Evolutionary conservation across 164 flowering plant species (phyloP).

Genomic region (Tetrastigma voinierianum): DNA sequence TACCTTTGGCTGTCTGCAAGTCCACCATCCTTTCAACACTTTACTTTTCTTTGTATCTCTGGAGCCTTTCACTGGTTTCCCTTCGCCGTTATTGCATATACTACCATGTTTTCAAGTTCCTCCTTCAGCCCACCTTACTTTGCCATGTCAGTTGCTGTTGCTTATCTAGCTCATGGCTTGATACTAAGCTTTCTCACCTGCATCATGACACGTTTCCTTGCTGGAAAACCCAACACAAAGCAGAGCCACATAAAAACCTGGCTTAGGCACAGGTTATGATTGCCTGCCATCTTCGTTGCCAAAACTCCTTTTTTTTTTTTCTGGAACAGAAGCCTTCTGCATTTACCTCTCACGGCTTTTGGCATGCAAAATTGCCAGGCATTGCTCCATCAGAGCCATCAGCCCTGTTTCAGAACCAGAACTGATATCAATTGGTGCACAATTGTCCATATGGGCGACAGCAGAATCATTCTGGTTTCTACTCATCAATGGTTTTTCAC

Average conservation of each 20-base stretch:
- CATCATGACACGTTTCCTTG: slow-evolving; percentile 25
- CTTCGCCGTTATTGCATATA: slow-evolving; percentile 44
- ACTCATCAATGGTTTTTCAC: slow-evolving; percentile 38
- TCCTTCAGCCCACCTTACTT: slow-evolving; percentile 37
- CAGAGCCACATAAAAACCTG: slow-evolving; percentile 38
- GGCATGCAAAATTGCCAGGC: slow-evolving; percentile 63
- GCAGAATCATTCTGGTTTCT: slow-evolving; percentile 62
- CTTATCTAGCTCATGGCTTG: slow-evolving; percentile 58
- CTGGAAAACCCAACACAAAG: slow-evolving; percentile 23
- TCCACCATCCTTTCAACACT: slow-evolving; percentile 38
- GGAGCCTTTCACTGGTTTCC: slow-evolving; percentile 81
- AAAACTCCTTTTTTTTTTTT: slow-evolving; percentile 60
- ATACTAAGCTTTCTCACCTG: slow-evolving; percentile 48
- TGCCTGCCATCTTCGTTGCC: slow-evolving; percentile 64
- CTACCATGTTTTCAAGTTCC: slow-evolving; percentile 27
- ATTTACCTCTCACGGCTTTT: slow-evolving; percentile 54
- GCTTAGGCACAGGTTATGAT: slow-evolving; percentile 48
- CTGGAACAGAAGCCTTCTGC: slow-evolving; percentile 84
- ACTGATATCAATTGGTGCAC: slow-evolving; percentile 43
- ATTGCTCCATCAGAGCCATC: slow-evolving; percentile 76
- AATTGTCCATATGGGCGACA: slow-evolving; percentile 76
- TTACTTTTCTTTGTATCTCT: slow-evolving; percentile 49
- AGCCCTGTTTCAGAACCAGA: slow-evolving; percentile 60
- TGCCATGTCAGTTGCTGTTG: slow-evolving; percentile 35
- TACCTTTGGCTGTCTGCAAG: slow-evolving; percentile 32